Evolutionary conservation across 1,284 basidiomycete species (phyloP), one percentile per base, ranked within the genome.

Genomic region (Phlebopus sp.): DNA sequence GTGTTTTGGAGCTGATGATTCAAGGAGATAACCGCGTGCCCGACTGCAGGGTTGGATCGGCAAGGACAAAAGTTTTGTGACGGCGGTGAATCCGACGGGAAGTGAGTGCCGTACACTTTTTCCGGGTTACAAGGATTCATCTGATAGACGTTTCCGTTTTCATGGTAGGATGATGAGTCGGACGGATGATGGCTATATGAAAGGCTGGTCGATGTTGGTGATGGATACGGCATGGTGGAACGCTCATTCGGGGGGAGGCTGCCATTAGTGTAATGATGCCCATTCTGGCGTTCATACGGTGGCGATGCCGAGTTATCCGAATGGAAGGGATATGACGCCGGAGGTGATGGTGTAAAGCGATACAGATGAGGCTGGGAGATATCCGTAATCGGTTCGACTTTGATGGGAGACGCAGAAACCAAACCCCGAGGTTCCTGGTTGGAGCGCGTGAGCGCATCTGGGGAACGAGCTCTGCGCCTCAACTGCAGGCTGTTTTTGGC

Each of bases 1-100:
- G 84, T 78, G 42, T 58, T 74, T 54, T 84, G 79, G 19, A 89
- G 73, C 51, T 86, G 80, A 44, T 85, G 82, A 9, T 77, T 76
- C 29, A 89, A 74, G 14, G 74, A 68, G 45, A 84, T 74, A 55
- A 86, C 76, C 8, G 78, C 71, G 48, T 82, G 72, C 37, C 69
- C 77, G 11, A 78, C 74, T 2, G 73, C 78, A 42, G 84, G 81
- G 58, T 75, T 82, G 42, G 76, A 79, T 29, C 84, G 76, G 68
- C 86, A 88, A 19, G 78, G 60, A 59, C 85, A 88, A 53, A 74
- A 73, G 15, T 71, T 57, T 36, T 71, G 68, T n/a, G 67, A 51
- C 27, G 63, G 59, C 23, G 69, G 63, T 42, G 74, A 66, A 42
- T 69, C 60, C 25, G 67, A 59, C 37, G 69, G 56, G 53, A 67